phyloP scores from a whole-genome alignment of 805 yeast species.

The Candida peoriensis region DNA sequence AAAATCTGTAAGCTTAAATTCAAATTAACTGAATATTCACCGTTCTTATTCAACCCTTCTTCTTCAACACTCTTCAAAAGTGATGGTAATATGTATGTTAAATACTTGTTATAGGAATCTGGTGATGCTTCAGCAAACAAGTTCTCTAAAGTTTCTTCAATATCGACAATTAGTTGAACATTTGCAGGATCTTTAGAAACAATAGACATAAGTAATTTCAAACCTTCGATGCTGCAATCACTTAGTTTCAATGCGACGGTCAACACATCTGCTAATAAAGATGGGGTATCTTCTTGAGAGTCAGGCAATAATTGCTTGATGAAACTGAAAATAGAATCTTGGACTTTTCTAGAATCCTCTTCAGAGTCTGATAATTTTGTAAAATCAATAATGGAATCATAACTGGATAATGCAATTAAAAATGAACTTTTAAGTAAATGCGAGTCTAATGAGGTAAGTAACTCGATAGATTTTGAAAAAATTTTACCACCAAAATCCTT shows the following conservation, averaged over 20 bases:
- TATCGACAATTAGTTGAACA: constrained; percentile 59
- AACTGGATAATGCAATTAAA: constrained; percentile 51
- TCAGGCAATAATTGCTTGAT: constrained; percentile 39
- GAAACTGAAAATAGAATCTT: constrained; percentile 24
- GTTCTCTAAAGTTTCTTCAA: constrained; percentile 62
- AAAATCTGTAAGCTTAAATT: constrained; percentile 53
- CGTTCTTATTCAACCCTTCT: constrained; percentile 12
- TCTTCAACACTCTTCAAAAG: constrained; percentile 35
- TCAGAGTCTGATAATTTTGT: constrained; percentile 17
- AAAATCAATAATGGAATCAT: constrained; percentile 31
- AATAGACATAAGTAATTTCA: constrained; percentile 55
- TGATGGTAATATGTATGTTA: constrained; percentile 49
- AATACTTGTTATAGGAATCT: constrained; percentile 40
- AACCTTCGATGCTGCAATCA: constrained; percentile 26
- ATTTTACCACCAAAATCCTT: constrained; percentile 28
- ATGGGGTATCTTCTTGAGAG: constrained; percentile 76
- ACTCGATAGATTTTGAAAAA: constrained; percentile 18
- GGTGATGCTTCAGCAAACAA: constrained; percentile 45
- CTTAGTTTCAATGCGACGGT: constrained; percentile 50
- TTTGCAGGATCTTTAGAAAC: constrained; percentile 74
- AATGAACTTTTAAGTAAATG: constrained; percentile 27
- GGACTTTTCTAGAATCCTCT: constrained; percentile 18
- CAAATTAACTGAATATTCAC: constrained; percentile 56
- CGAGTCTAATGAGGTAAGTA: constrained; percentile 26
- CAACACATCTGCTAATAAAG: constrained; percentile 67